These are phyloP conservation scores for Tritrichomonas foetus DNA, from an alignment of 208 protist species.

Conservation along the genomic window DNA sequence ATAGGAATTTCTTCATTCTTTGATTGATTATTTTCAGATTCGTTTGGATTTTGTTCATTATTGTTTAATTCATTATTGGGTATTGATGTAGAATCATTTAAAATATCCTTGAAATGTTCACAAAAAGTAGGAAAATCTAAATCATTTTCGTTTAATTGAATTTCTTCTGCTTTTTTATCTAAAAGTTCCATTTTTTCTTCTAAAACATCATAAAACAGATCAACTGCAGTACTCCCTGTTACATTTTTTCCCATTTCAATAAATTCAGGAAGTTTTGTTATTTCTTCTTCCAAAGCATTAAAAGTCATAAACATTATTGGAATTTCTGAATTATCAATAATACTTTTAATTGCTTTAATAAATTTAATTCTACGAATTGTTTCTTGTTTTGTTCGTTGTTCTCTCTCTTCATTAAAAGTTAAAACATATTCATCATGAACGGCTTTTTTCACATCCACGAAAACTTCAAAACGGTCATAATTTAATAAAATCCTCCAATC, in stretches of 20 bases:
- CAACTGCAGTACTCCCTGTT: neutral
- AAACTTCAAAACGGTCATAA: conserved; percentile 18
- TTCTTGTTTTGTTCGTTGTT: neutral
- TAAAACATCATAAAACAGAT: neutral
- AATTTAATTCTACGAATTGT: neutral
- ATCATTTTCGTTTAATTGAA: neutral
- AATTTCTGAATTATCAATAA: neutral
- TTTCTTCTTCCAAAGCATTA: neutral
- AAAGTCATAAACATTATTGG: neutral
- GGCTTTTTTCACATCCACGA: neutral
- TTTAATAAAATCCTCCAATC: conserved; percentile 16
- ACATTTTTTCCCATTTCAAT: neutral
- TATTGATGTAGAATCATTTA: too few relatives aligned
- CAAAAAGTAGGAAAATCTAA: neutral
- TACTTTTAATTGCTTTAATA: neutral
- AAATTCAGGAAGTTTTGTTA: neutral
- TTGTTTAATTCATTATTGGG: too few relatives aligned
- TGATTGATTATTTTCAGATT: too few relatives aligned
- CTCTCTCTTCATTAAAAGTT: neutral
- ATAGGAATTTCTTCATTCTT: neutral
- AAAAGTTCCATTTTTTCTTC: neutral
- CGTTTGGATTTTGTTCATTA: too few relatives aligned
- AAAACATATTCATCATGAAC: neutral
- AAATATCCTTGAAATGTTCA: neutral
- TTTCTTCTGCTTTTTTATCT: neutral